These are phyloP conservation scores for Fusarium sp. DNA, from an alignment of 2,329 filamentous ascomycete genomes.

Conservation along the genomic window DNA sequence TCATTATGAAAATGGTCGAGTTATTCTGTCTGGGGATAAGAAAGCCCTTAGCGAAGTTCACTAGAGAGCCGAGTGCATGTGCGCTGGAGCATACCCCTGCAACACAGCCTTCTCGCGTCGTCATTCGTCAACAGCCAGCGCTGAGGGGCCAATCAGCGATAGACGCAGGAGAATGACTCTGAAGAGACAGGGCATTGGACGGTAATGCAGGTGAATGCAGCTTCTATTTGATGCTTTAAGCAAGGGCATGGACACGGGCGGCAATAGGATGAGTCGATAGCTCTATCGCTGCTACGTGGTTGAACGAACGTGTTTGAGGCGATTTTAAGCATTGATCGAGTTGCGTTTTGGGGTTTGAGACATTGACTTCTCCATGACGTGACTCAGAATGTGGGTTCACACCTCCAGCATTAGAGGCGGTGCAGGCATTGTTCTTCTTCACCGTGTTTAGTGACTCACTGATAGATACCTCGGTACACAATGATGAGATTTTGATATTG, in stretches of 20 bases:
- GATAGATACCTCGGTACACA: not conserved
- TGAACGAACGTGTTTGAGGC: conserved; percentile 25
- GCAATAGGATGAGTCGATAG: conserved; percentile 6
- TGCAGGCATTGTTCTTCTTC: no score
- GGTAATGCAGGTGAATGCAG: conserved; percentile 11
- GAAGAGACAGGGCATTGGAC: conserved; percentile 21
- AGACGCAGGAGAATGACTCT: conserved; percentile 24
- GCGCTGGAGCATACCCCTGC: conserved; percentile 19
- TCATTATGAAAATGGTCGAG: fast-evolving
- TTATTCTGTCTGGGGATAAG: conserved; percentile 5
- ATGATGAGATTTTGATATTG: not conserved
- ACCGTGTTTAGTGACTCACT: not conserved
- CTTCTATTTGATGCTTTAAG: conserved; percentile 17
- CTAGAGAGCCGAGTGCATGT: conserved; percentile 27
- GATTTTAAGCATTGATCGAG: conserved; percentile 13
- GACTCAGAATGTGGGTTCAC: not conserved
- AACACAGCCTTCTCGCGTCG: conserved; percentile 11
- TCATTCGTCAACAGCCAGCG: conserved; percentile 31
- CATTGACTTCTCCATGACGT: conserved; percentile 18
- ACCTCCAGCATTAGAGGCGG: no score
- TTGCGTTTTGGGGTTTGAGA: conserved; percentile 14
- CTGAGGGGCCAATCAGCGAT: conserved; percentile 23
- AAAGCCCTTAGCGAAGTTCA: conserved; percentile 29
- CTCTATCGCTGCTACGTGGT: conserved; percentile 9
- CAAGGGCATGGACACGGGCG: conserved; percentile 12